phyloP scores from a whole-genome alignment of 106 monocot species.

The Chionographis japonica region DNA sequence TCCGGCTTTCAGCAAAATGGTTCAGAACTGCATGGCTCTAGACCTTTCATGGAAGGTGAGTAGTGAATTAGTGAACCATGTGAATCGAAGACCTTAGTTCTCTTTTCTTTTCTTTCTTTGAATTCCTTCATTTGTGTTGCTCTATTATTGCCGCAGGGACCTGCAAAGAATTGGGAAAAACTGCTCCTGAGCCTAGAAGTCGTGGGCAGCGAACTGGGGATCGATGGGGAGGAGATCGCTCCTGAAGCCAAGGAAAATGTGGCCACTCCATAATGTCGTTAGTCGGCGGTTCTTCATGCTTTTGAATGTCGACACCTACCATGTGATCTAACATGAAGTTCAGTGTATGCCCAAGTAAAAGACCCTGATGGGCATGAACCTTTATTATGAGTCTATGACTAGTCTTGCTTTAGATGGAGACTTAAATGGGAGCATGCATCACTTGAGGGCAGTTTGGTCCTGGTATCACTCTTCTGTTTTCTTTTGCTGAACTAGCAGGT shows the following conservation, averaged over 20 bases:
- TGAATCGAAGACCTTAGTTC: neutral
- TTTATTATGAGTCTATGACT: too few relatives aligned
- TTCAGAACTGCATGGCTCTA: slow-evolving; percentile 86
- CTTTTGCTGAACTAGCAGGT: too few relatives aligned
- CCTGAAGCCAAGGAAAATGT: slow-evolving; percentile 65
- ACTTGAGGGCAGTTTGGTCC: too few relatives aligned
- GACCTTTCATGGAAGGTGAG: slow-evolving; percentile 95
- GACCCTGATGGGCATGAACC: too few relatives aligned
- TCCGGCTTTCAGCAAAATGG: slow-evolving; percentile 47
- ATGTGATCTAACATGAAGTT: too few relatives aligned
- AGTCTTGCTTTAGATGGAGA: too few relatives aligned
- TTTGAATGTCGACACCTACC: too few relatives aligned
- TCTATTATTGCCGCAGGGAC: slow-evolving; percentile 39
- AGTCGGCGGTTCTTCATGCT: too few relatives aligned
- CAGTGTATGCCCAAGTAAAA: too few relatives aligned
- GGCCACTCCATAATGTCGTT: slow-evolving; percentile 38
- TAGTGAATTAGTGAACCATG: neutral
- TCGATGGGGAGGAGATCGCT: slow-evolving; percentile 65
- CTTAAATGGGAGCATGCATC: too few relatives aligned
- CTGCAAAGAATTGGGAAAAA: slow-evolving; percentile 84
- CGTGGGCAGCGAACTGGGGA: slow-evolving; percentile 36
- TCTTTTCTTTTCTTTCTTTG: neutral
- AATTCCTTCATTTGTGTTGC: neutral
- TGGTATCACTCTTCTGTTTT: too few relatives aligned
- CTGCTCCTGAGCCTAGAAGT: slow-evolving; percentile 39